Percentiles rank a stretch among this genome's conserved stretches.
phyloP scores from a whole-genome alignment of 2,329 filamentous ascomycete species.

The Fusarium sacchari region DNA sequence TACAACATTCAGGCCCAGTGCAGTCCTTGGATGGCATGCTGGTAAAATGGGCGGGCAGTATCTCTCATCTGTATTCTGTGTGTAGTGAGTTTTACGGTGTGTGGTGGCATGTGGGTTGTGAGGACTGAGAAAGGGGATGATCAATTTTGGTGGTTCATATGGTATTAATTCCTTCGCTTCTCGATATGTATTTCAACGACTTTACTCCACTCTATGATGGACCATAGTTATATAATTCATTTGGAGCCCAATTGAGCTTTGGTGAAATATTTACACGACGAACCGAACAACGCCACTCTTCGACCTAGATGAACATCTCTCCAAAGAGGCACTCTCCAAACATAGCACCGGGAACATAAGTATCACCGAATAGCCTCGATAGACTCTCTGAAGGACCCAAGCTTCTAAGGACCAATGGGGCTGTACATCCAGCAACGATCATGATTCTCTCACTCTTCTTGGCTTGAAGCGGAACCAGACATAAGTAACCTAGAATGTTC shows the following conservation, averaged over 20 bases:
- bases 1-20: conserved; percentile 52
- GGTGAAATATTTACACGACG: not conserved
- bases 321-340: conserved; percentile 28
- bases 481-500: conserved; percentile 32
- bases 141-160: conserved; percentile 33
- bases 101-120: conserved; percentile 5
- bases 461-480: conserved; percentile 28
- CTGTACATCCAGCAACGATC: not conserved
- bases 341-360: conserved; percentile 31
- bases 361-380: conserved; percentile 26
- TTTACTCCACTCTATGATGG: conserved; percentile 25
- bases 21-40: conserved; percentile 52
- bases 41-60: not conserved
- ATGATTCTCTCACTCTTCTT: conserved; percentile 13
- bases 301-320: conserved; percentile 21
- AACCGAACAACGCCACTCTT: not conserved
- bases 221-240: not conserved
- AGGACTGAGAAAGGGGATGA: conserved; percentile 5
- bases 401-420: conserved; percentile 26
- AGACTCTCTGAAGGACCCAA: conserved; percentile 10
- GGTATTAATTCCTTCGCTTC: conserved; percentile 28
- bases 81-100: conserved; percentile 13
- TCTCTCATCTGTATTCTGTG: not conserved
- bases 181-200: conserved; percentile 32
- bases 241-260: not conserved